Evolutionary conservation across 441 rosid genomes (phyloP), one percentile per base, ranked within the genome.

Genomic region (Omphalea diandra): DNA sequence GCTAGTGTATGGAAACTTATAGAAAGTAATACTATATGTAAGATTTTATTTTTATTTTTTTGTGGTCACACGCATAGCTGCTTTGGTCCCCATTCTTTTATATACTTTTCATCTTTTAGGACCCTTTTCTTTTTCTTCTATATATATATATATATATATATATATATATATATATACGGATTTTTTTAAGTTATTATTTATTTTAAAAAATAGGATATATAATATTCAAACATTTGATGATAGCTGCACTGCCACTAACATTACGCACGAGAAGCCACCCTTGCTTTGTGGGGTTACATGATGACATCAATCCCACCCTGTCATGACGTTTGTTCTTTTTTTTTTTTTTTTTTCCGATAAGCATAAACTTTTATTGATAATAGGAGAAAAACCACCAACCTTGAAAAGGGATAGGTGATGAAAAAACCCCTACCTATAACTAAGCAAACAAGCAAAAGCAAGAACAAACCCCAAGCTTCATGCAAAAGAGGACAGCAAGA

Each of bases 31-130:
- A n/a, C 18, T 47, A 2, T 17, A 47, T 3, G 70, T 35, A 7
- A 40, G 43, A 27, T 3, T 52, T 53, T 61, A 54, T 27, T 63
- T 22, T 71, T 32, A 11, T 29, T 61, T 65, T 59, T 31, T 40
- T 76, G 75, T 82, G 79, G 84, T 82, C 86, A 81, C 95, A 89
- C 88, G 96, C 96, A 84, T 89, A 96, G 90, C 76, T 82, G 77
- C 86, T 64, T 74, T 77, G 83, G 92, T 80, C 85, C 87, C 90
- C 90, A 82, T 59, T 72, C 26, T 71, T 74, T 65, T 72, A 59
- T 77, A 68, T 61, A 77, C 84, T 80, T 81, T 80, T 73, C 80
- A 79, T 74, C 80, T 82, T 73, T 76, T 66, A 36, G 66, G 68
- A 69, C 76, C 65, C 80, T 69, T 75, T 79, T 67, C 38, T 64